Percentiles rank a stretch among this genome's conserved stretches.
Evolutionary conservation across 2,329 filamentous ascomycete species (phyloP).

Genomic region (Pseudogymnoascus sp.): DNA sequence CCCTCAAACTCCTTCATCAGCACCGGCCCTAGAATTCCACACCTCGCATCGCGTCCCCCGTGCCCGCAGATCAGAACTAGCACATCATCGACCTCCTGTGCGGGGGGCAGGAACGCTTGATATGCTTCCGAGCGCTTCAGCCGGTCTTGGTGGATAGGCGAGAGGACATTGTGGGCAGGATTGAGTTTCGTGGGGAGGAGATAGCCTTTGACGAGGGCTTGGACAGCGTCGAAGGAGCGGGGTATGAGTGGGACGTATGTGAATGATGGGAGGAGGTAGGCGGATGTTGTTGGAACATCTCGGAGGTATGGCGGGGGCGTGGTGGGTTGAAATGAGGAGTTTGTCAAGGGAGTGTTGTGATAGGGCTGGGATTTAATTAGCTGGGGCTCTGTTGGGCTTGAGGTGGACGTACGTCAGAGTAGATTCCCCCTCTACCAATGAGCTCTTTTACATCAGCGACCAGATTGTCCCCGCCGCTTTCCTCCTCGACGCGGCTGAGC

Average conservation of each 20-base stretch:
- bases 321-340: conserved; percentile 60
- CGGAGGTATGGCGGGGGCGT: conserved; percentile 30
- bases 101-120: conserved; percentile 43
- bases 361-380: conserved; percentile 55
- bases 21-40: conserved; percentile 70
- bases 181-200: conserved; percentile 56
- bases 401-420: conserved; percentile 51
- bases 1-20: conserved; percentile 62
- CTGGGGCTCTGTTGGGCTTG: neutral
- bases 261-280: conserved; percentile 75
- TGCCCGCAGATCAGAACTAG: conserved; percentile 86
- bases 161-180: conserved; percentile 47
- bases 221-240: conserved; percentile 46
- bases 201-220: conserved; percentile 55
- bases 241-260: conserved; percentile 68
- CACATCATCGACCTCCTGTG: conserved; percentile 56
- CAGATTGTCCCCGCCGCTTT: conserved; percentile 57
- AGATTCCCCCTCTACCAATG: conserved; percentile 56
- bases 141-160: conserved; percentile 48
- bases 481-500: conserved; percentile 77
- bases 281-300: conserved; percentile 49
- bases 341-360: conserved; percentile 69
- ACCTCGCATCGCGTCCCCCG: conserved; percentile 69
- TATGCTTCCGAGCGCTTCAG: conserved; percentile 43
- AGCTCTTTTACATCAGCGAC: conserved; percentile 64